phyloP scores from a whole-genome alignment of 768 basidiomycete species.

The Phylloporus sp. region DNA sequence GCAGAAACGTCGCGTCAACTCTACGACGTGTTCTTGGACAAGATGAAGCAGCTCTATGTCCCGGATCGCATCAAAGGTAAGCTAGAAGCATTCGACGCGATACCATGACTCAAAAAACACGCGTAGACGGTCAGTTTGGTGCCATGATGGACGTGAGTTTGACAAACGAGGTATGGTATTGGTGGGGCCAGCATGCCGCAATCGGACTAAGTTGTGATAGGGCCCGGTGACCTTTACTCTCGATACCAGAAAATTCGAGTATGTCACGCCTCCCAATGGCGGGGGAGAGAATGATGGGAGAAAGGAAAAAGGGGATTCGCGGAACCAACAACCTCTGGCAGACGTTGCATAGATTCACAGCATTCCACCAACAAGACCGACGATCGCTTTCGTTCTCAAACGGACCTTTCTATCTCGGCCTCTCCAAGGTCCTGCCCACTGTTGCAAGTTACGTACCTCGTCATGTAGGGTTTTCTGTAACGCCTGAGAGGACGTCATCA shows the following conservation, averaged over 20 bases:
- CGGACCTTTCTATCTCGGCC: slow-evolving; percentile 55
- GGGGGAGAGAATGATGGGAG: slow-evolving; percentile 7
- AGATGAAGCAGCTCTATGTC: slow-evolving; percentile 60
- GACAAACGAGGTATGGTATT: slow-evolving; percentile 69
- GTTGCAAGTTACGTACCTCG: slow-evolving; percentile 50
- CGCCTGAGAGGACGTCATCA: slow-evolving; percentile 58
- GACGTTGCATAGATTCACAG: slow-evolving; percentile 40
- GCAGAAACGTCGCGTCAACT: slow-evolving; percentile 59
- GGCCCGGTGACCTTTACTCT: slow-evolving; percentile 84
- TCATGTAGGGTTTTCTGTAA: slow-evolving; percentile 47
- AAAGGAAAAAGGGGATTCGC: slow-evolving; percentile 6
- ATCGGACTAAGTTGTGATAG: slow-evolving; percentile 32
- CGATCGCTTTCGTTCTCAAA: slow-evolving; percentile 58
- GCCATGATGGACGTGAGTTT: slow-evolving; percentile 94
- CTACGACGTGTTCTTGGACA: slow-evolving; percentile 70
- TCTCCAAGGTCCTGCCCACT: slow-evolving; percentile 52
- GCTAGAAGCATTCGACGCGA: neutral
- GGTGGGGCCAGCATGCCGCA: neutral
- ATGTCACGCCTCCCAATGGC: slow-evolving; percentile 34
- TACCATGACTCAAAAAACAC: neutral
- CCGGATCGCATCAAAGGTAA: slow-evolving; percentile 76
- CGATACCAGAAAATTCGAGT: slow-evolving; percentile 77
- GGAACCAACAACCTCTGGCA: slow-evolving; percentile 2
- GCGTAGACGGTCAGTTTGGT: slow-evolving; percentile 83
- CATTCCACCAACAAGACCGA: slow-evolving; percentile 65